Base-by-base conservation (phyloP, 1,139 yeast genomes). In the Hemisphaericaspora xylofermentans region DNA sequence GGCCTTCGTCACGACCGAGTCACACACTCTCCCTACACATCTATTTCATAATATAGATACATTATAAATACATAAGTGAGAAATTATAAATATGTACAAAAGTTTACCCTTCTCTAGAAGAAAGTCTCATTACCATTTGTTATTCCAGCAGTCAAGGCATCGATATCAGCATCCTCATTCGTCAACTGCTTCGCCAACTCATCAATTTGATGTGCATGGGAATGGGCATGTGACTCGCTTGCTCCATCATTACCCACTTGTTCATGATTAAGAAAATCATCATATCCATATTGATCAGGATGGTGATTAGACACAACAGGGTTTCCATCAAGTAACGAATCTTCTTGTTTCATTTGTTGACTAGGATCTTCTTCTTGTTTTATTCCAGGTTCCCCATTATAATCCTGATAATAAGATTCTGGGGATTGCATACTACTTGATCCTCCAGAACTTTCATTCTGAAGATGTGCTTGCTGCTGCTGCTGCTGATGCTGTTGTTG, bases 71-170 rank as follows among this genome's bases (percentile, higher is more conserved):
- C 27, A 35, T 17, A 28, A 15, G 21, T 15, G n/a, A n/a, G n/a
- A n/a, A n/a, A n/a, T n/a, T 26, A 34, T 13, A 27, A 4, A 18
- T 19, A 27, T 15, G 13, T 16, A 31, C 25, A 18, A 15, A 6
- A 21, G 22, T 31, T 15, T 22, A 31, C 36, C 32, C 3, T 9
- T 30, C 27, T 4, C 32, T 33, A 45, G 26, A 39, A 45, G 30
- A 42, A 41, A 25, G 18, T 42, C 12, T 43, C 47, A 12, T 44
- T 36, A 14, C 57, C 54, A 44, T 53, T 52, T 31, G 63, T 47
- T 21, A 66, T 65, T 14, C 64, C 70, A 8, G 67, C 64, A 4
- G 69, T 50, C 42, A 66, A 53, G 6, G 62, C 53, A 38, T 63
- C 71, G 19, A 66, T 64, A 42, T 63, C 69, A 3, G 60, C 56